A percentile compares a stretch with the other conserved stretches of the same genome.
Conservation (phyloP, 306 rosid species). For the Dicorynia guianensis region DNA sequence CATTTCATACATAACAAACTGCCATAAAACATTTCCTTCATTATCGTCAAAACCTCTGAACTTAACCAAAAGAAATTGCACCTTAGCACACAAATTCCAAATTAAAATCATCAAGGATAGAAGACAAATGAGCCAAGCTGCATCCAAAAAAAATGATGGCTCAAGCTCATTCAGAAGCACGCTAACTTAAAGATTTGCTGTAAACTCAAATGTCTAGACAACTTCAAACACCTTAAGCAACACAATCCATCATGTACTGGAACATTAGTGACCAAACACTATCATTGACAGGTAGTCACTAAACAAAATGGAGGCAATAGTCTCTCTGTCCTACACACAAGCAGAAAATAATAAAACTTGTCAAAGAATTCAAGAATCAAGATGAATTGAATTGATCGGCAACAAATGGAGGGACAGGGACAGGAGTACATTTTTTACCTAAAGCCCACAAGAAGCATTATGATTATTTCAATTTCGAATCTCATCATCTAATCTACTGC, state of each 20-base stretch:
- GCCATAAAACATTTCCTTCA: no score
- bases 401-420: neutral
- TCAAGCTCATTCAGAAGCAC: constrained; percentile 29
- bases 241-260: constrained; percentile 15
- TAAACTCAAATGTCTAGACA: neutral
- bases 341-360: neutral
- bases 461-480: neutral
- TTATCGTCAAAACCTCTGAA: constrained; percentile 9
- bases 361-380: neutral
- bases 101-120: neutral
- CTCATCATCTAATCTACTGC: neutral
- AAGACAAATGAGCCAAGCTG: constrained; percentile 11
- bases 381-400: neutral
- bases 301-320: neutral
- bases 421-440: neutral
- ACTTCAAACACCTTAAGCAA: constrained; percentile 21
- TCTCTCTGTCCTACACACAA: neutral
- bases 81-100: constrained; percentile 19
- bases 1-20: no score
- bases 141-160: neutral
- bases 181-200: neutral
- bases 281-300: neutral
- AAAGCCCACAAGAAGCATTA: neutral
- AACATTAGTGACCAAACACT: neutral
- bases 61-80: neutral